These are phyloP conservation scores for Prunus fruticosa DNA, from an alignment of 306 rosid species.

Conservation along the genomic window DNA sequence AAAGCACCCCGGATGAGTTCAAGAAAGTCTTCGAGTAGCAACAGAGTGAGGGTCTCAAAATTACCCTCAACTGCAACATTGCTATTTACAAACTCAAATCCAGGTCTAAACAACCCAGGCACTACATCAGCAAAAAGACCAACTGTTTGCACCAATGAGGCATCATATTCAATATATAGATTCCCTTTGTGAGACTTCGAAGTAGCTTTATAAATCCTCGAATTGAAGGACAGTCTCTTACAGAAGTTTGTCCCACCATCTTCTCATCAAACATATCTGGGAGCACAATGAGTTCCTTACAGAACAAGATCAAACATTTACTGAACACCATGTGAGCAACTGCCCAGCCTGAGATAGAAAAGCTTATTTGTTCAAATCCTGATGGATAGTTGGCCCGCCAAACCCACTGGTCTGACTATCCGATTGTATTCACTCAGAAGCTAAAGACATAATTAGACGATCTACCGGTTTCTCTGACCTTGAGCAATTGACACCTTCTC, in stretches of 20 bases:
- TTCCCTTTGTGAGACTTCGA: conserved; percentile 57
- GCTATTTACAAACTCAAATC: conserved; percentile 62
- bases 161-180: conserved; percentile 72
- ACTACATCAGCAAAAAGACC: conserved; percentile 66
- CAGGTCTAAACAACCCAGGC: conserved; percentile 69
- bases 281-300: conserved; percentile 58
- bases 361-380: conserved; percentile 45
- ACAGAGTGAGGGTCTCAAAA: conserved; percentile 60
- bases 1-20: conserved; percentile 58
- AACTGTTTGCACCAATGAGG: conserved; percentile 56
- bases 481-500: conserved; percentile 45
- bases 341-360: conserved; percentile 59
- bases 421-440: conserved; percentile 60
- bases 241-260: conserved; percentile 46
- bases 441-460: conserved; percentile 63
- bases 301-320: conserved; percentile 62
- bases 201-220: conserved; percentile 79
- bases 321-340: conserved; percentile 60
- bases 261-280: conserved; percentile 65
- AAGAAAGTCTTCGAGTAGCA: conserved; percentile 80
- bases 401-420: conserved; percentile 61
- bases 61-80: conserved; percentile 62
- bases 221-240: conserved; percentile 58
- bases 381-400: conserved; percentile 39
- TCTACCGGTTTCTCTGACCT: conserved; percentile 66